Evolutionary conservation across 345 rosid species (phyloP).

Genomic region (Ceriops decandra): DNA sequence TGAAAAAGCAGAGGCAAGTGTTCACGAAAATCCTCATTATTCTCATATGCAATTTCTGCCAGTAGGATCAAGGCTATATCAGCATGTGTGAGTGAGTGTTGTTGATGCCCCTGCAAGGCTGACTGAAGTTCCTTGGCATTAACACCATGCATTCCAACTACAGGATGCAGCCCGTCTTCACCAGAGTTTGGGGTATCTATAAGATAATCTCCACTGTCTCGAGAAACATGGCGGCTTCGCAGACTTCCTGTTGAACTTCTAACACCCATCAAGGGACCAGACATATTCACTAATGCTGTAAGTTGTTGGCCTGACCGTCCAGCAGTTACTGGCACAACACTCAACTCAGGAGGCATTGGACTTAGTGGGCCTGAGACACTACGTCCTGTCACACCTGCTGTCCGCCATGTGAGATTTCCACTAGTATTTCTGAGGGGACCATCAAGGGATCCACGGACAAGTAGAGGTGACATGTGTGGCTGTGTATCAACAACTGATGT

Average conservation of each 20-base stretch:
- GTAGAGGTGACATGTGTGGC: conserved; percentile 96
- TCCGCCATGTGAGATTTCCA: conserved; percentile 93
- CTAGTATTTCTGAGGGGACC: conserved; percentile 91
- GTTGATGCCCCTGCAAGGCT: conserved; percentile 98
- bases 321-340: conserved; percentile 65
- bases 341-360: conserved; percentile 90
- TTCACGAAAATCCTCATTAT: conserved; percentile 97
- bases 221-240: conserved; percentile 91
- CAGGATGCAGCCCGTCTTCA: conserved; percentile 82
- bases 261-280: conserved; percentile 94
- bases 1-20: conserved; percentile 96
- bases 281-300: conserved; percentile 84
- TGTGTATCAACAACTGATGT: conserved; percentile 70
- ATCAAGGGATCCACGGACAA: conserved; percentile 93
- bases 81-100: conserved; percentile 95
- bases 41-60: conserved; percentile 97
- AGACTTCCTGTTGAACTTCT: conserved; percentile 93
- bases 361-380: conserved; percentile 90
- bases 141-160: conserved; percentile 64
- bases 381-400: conserved; percentile 79
- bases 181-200: conserved; percentile 95
- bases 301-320: conserved; percentile 95
- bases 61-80: conserved; percentile 95
- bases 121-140: conserved; percentile 95
- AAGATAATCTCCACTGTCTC: conserved; percentile 94